Base-by-base conservation (phyloP, 768 basidiomycete genomes). In the Artomyces pyxidatus region DNA sequence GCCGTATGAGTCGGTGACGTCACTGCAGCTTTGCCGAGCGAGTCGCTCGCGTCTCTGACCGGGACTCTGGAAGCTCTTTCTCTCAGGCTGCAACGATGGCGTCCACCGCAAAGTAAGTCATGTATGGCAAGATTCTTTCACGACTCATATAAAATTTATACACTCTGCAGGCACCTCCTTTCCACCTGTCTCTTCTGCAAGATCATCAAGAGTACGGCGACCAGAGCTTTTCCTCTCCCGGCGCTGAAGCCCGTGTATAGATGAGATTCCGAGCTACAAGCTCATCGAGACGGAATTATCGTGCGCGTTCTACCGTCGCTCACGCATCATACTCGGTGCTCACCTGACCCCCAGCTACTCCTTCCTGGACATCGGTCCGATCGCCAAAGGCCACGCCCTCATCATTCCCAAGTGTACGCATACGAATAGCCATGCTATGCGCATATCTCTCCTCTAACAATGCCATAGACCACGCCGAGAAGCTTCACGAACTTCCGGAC, bases 341-440 rank as follows among this genome's bases (percentile, higher is more conserved):
- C 19, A 25, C 37, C 3, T 28, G 19, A 30, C 42, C 47, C 41
- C 35, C 60, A 90, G 88, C 12, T 85, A 71, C 61, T 81, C 95
- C 0, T 97, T 99, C 71, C 79, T 99, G 56, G 96, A 97, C 58
- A 88, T 99, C 53, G 83, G 83, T 1, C 94, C 95, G 7, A 68
- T 97, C 21, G 75, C 91, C n/a, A 82, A 77, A 59, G 95, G 95
- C 4, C 92, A 99, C 67, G 80, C 89, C 11, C 76, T 98, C 29
- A 71, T 98, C 46, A 89, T 99, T 54, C 95, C 95, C 3, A 99
- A 97, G 73, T 83, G 94, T 95, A 50, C 52, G 64, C 42, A 32
- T 28, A 25, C 12, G 14, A 27, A 12, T 12, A 22, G 25, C 16
- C 16, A 28, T 37, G 14, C 7, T 14, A 9, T 25, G 17, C 21